These are phyloP conservation scores for Fusarium citri DNA, from an alignment of 2,329 filamentous ascomycete species.

Conservation along the genomic window DNA sequence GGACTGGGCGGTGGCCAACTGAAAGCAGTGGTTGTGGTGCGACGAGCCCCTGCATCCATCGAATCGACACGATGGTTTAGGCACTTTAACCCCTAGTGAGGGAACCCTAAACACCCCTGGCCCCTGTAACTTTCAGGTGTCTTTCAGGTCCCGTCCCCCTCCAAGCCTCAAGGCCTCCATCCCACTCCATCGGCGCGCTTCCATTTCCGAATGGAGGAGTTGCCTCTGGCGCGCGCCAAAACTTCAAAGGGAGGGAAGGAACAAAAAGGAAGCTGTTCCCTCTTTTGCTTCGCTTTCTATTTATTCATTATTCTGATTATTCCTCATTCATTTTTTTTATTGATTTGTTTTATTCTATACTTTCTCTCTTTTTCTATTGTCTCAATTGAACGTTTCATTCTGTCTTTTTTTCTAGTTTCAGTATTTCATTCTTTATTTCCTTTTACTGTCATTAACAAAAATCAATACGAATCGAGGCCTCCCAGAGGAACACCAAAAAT, in stretches of 20 bases:
- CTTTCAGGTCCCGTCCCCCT: neutral
- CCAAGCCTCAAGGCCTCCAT: neutral
- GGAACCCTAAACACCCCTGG: neutral
- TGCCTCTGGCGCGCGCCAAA: slow-evolving; percentile 35
- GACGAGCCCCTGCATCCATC: slow-evolving; percentile 40
- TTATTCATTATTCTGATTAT: slow-evolving; percentile 1
- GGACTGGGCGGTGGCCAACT: slow-evolving; percentile 32
- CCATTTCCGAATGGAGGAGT: slow-evolving; percentile 1
- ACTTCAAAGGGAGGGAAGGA: neutral
- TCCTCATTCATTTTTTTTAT: neutral
- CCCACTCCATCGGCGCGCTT: slow-evolving; percentile 8
- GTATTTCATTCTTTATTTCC: slow-evolving; percentile 17
- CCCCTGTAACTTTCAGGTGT: slow-evolving; percentile 4
- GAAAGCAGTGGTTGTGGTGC: slow-evolving; percentile 41
- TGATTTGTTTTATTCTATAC: neutral
- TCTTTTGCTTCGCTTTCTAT: neutral
- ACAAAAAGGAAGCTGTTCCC: neutral
- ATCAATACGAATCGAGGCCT: slow-evolving; percentile 20
- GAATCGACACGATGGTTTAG: slow-evolving; percentile 15
- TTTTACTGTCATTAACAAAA: slow-evolving; percentile 7
- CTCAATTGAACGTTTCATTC: neutral
- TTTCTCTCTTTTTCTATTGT: neutral
- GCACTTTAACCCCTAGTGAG: neutral
- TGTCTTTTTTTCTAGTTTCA: neutral
- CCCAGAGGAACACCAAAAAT: slow-evolving; percentile 1